Base-by-base conservation (phyloP, 768 basidiomycete genomes). In the Termitomyces sp. region DNA sequence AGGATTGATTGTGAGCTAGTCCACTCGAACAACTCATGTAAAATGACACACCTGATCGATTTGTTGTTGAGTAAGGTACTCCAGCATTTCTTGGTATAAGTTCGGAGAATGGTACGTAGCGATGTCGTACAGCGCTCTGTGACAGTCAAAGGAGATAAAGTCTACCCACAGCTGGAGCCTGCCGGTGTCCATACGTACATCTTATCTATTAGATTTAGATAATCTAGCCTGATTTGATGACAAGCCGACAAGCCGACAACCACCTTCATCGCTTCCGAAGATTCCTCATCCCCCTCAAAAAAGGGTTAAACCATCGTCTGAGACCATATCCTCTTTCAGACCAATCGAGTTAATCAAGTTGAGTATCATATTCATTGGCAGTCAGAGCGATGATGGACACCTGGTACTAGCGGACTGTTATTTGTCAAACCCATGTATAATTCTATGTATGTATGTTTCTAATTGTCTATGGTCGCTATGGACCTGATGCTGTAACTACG, bases 41-140 rank as follows among this genome's bases (percentile, higher is more conserved):
- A 48, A 30, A 36, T 20, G 8, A 65, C 74, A 54, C 28, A 80
- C 87, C 79, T 84, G 75, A 59, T 83, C 72, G 20, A 87, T 76
- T 65, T 89, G 86, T 11, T 74, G 76, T 60, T 78, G 73, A 7
- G 79, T 77, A 22, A 89, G 72, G 62, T 79, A 85, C 61, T 80
- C 74, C 8, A 65, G 70, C 74, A 75, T 75, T 13, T 40, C 38
- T 48, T 14, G 46, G 18, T 20, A 7, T 6, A 53, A 20, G 11
- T 32, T 4, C 3, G 43, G 8, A 4, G 11, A n/a, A 36, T 36
- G 33, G 30, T 36, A 44, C 26, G 28, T 24, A 18, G 24, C 26
- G 38, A 26, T 40, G 38, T 11, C 5, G 30, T 16, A 24, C 40
- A 20, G n/a, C 40, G 33, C 50, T 57, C 20, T 24, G 43, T 24